phyloP scores from a whole-genome alignment of 2,329 filamentous ascomycete genomes.

The Helicocarpus griseus region DNA sequence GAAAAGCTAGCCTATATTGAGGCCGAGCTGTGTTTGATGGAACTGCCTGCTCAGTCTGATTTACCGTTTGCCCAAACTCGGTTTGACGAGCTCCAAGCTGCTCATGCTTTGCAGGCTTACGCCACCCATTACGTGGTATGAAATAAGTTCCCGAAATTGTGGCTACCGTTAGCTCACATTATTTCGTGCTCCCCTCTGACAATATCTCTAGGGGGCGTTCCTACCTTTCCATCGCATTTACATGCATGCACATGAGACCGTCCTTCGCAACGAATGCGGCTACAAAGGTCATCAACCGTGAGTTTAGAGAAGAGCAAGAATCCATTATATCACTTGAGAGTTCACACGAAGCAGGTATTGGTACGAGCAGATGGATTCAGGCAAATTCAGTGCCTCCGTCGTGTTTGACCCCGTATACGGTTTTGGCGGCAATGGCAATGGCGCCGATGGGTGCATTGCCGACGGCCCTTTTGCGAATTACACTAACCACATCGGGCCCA shows the following conservation, averaged over 20 bases:
- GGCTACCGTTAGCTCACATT: too few relatives aligned
- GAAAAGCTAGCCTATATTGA: slow-evolving; percentile 1
- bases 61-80: background rate
- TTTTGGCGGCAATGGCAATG: slow-evolving; percentile 1
- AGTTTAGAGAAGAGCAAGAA: background rate
- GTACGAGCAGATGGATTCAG: slow-evolving; percentile 4
- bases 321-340: background rate
- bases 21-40: slow-evolving; percentile 3
- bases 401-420: background rate
- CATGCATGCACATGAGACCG: background rate
- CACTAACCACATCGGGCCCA: background rate
- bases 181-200: background rate
- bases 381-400: background rate
- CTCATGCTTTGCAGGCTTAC: background rate
- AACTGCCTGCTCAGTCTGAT: background rate
- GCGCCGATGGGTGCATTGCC: slow-evolving; percentile 1
- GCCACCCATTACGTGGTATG: slow-evolving; percentile 1
- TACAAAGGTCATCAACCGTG: slow-evolving; percentile 1
- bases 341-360: slow-evolving; percentile 1
- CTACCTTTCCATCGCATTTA: slow-evolving; percentile 2
- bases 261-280: slow-evolving; percentile 1
- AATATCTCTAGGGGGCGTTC: background rate
- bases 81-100: slow-evolving; percentile 2
- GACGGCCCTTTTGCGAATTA: background rate
- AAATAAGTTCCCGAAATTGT: too few relatives aligned